Evolutionary conservation across 2,329 filamentous ascomycete genomes (phyloP), one percentile per base, ranked within the genome.

Genomic region (Myriosclerotinia curreyana): DNA sequence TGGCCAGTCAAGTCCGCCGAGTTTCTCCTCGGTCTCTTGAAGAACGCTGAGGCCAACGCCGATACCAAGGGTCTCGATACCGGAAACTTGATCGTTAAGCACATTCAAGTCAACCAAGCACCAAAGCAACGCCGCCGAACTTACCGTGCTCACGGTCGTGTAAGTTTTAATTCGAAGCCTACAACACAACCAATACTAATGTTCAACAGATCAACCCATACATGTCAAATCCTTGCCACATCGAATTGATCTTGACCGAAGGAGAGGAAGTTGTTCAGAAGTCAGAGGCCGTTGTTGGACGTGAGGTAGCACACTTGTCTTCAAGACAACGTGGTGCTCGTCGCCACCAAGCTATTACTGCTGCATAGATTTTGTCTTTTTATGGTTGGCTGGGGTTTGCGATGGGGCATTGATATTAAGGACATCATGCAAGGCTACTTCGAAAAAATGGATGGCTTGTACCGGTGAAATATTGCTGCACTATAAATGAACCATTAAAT

Each of bases 61-160:
- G 93, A 96, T 76, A 90, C 91, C 81, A 96, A 96, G 87, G 92
- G 93, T 77, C 91, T 96, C 77, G 92, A 99, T 83, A 98, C 93
- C 78, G 89, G 88, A 83, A 96, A 96, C 86, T 86, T 99, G 78
- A 83, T 98, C 79, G 91, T 99, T 84, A 97, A 97, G 91, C 96
- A 97, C 90, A 99, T 99, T 84, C 95, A 99, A 86, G 95, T 99
- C 87, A 99, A 99, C 91, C 95, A 99, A 87, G 96, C 95, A 75
- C 95, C 95, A 77, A 98, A 98, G 90, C 94, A 98, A 87, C 89
- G 95, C 80, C 88, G 95, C 84, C 90, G 95, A 81, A 99, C 95
- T 79, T 99, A 99, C 91, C 93, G 95, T 88, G 96, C 96, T 72
- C 95, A 99, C 87, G 95, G 95, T 88, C 92, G 95, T 86, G 94